These are phyloP conservation scores for Trypethelium eluteriae DNA, from an alignment of 495 filamentous ascomycete species.

Conservation along the genomic window DNA sequence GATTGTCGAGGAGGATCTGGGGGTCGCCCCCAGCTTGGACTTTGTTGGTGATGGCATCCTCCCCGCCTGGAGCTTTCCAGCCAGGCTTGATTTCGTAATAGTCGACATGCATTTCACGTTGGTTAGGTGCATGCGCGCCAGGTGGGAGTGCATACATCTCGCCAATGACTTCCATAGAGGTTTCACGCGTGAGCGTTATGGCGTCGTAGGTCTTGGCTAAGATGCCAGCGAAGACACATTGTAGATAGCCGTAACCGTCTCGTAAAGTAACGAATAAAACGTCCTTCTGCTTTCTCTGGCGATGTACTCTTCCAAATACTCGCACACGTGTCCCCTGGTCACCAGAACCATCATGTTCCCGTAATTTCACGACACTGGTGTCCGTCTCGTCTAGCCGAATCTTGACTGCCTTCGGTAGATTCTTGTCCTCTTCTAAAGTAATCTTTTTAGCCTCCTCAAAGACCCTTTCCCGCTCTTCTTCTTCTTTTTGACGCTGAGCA, in stretches of 20 bases:
- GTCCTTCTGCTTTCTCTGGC: slow-evolving; percentile 76
- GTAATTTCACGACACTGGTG: slow-evolving; percentile 35
- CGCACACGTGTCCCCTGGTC: slow-evolving; percentile 68
- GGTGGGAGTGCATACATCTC: slow-evolving; percentile 79
- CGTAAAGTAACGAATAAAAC: slow-evolving; percentile 78
- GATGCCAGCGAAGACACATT: slow-evolving; percentile 77
- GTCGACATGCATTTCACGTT: slow-evolving; percentile 90
- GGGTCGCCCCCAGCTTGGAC: slow-evolving; percentile 74
- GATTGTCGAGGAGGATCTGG: slow-evolving; percentile 74
- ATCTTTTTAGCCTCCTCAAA: slow-evolving; percentile 88
- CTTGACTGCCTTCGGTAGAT: slow-evolving; percentile 67
- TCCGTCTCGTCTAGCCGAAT: slow-evolving; percentile 59
- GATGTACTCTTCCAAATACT: slow-evolving; percentile 79
- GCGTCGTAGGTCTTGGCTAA: slow-evolving; percentile 90
- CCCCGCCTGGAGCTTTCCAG: slow-evolving; percentile 72
- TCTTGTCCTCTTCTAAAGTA: slow-evolving; percentile 67
- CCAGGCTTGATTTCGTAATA: slow-evolving; percentile 72
- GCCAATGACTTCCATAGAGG: slow-evolving; percentile 77
- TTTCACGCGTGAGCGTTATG: slow-evolving; percentile 78
- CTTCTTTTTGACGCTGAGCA: slow-evolving; percentile 63
- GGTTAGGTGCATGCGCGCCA: slow-evolving; percentile 71
- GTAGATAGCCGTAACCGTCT: slow-evolving; percentile 84
- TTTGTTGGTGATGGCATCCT: slow-evolving; percentile 89
- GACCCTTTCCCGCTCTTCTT: slow-evolving; percentile 55
- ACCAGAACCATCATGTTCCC: slow-evolving; percentile 23